These are phyloP conservation scores for Phytophthora constricta DNA, from an alignment of 352 stramenopile species.

Conservation along the genomic window DNA sequence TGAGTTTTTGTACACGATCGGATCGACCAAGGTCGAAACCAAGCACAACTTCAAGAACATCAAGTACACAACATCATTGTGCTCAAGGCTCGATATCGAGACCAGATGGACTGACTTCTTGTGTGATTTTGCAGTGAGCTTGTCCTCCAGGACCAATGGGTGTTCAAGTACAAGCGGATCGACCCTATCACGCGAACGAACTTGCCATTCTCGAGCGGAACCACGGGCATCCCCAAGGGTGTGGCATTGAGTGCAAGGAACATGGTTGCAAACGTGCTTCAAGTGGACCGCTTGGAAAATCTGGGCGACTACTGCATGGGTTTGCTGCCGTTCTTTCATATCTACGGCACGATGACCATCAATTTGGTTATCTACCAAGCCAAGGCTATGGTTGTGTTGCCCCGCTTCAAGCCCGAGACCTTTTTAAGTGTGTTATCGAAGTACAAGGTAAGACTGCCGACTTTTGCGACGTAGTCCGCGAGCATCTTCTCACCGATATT, in stretches of 20 bases:
- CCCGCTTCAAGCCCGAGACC: constrained; percentile 85
- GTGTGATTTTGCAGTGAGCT: constrained; percentile 26
- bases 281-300: constrained; percentile 69
- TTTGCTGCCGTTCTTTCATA: constrained; percentile 95
- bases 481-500: not conserved
- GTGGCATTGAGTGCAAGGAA: constrained; percentile 86
- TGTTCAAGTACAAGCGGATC: constrained; percentile 42
- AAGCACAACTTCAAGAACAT: constrained; percentile 21
- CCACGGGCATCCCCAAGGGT: constrained; percentile 85
- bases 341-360: constrained; percentile 89
- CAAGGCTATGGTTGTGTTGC: constrained; percentile 83
- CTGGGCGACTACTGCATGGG: constrained; percentile 47
- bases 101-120: not conserved
- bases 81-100: not conserved
- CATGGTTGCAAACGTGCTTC: constrained; percentile 88
- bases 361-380: constrained; percentile 83
- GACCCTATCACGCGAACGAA: constrained; percentile 50
- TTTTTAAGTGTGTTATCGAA: constrained; percentile 79
- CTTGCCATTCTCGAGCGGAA: constrained; percentile 93
- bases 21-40: constrained; percentile 4
- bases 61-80: constrained; percentile 23
- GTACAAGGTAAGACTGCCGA: constrained; percentile 35
- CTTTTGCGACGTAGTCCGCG: not conserved
- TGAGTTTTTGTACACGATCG: constrained; percentile 33
- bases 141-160: constrained; percentile 30